Evolutionary conservation across 2,329 filamentous ascomycete genomes (phyloP).

Genomic region (Cercospora sp.): DNA sequence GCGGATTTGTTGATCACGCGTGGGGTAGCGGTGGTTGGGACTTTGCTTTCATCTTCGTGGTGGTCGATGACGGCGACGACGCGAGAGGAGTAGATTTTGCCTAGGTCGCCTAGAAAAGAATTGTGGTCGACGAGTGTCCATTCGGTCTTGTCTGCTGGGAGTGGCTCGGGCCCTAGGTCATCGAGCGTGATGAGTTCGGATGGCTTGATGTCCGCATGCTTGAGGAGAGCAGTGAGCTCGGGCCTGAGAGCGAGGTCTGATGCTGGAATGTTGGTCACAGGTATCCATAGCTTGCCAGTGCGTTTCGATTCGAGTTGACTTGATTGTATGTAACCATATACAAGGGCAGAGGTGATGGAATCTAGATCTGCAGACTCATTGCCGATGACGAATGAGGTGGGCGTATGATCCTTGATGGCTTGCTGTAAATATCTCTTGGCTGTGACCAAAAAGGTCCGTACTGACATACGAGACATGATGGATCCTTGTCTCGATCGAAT

Average conservation of each 20-base stretch:
- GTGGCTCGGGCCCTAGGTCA: constrained; percentile 50
- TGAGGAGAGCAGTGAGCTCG: constrained; percentile 68
- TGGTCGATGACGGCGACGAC: constrained; percentile 74
- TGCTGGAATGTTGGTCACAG: constrained; percentile 69
- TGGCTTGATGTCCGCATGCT: constrained; percentile 58
- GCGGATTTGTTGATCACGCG: constrained; percentile 66
- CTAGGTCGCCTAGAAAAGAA: constrained; percentile 63
- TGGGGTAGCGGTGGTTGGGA: constrained; percentile 53
- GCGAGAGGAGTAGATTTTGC: constrained; percentile 50
- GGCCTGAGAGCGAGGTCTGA: constrained; percentile 70
- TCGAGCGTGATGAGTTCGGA: constrained; percentile 66
- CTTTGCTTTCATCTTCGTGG: constrained; percentile 68
- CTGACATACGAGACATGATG: constrained; percentile 46
- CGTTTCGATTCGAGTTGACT: constrained; percentile 51
- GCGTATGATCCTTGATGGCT: constrained; percentile 43
- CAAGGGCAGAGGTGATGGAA: constrained; percentile 71
- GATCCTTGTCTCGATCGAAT: neutral
- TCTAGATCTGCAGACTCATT: constrained; percentile 72
- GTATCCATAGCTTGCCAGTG: constrained; percentile 62
- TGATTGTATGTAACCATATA: constrained; percentile 73
- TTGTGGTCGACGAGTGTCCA: constrained; percentile 85
- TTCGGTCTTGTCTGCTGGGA: constrained; percentile 58
- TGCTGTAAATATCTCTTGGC: constrained; percentile 47
- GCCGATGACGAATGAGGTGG: constrained; percentile 53
- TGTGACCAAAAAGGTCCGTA: constrained; percentile 49